Evolutionary conservation across 345 rosid genomes (phyloP).

Genomic region (Syzygium jambos): DNA sequence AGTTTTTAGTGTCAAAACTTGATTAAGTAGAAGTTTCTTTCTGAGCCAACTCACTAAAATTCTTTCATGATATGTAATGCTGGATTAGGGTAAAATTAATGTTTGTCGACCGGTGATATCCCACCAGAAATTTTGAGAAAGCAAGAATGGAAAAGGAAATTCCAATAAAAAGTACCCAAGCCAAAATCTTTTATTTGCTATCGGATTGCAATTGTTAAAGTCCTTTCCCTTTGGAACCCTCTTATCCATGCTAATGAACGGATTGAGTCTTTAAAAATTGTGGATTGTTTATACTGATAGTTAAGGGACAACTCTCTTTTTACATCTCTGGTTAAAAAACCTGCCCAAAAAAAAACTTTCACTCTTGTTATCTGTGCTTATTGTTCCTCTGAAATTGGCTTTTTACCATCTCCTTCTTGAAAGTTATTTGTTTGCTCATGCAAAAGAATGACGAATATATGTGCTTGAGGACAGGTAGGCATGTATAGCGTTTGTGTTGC

Average conservation of each 20-base stretch:
- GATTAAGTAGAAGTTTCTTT: neutral
- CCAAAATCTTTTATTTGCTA: neutral
- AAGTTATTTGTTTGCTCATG: neutral
- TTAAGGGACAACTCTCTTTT: neutral
- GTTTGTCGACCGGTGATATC: neutral
- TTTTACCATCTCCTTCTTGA: neutral
- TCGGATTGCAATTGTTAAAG: neutral
- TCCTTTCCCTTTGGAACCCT: neutral
- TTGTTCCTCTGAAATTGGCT: neutral
- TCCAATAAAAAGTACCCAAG: neutral
- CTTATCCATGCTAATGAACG: neutral
- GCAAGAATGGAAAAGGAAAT: neutral
- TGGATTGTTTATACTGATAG: neutral
- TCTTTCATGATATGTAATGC: neutral
- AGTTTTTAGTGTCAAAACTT: neutral
- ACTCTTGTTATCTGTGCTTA: neutral
- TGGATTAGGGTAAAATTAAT: neutral
- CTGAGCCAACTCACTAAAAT: neutral
- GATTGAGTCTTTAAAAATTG: neutral
- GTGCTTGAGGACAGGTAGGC: neutral
- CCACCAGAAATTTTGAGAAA: neutral
- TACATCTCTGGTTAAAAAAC: neutral
- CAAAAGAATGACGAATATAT: neutral
- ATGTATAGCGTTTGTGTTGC: neutral
- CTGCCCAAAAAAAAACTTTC: neutral